These are phyloP conservation scores for Hyaloperonospora brassicae DNA, from an alignment of 352 stramenopile genomes.

Conservation along the genomic window DNA sequence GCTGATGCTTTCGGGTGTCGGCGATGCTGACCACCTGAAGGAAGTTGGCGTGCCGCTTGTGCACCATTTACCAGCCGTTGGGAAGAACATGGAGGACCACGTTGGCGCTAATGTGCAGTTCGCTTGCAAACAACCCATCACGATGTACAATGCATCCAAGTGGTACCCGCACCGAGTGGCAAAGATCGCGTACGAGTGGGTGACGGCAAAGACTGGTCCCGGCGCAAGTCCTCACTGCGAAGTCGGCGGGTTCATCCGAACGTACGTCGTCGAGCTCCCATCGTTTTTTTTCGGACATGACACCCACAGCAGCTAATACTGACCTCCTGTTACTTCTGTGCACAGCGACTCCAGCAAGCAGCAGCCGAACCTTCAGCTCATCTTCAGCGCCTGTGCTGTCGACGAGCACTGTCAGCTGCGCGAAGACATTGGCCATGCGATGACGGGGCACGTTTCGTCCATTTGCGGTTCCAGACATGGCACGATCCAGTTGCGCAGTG, in stretches of 20 bases:
- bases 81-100: conserved; percentile 81
- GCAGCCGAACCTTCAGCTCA: conserved; percentile 72
- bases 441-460: conserved; percentile 74
- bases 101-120: conserved; percentile 79
- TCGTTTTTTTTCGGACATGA: not conserved
- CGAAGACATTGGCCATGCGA: conserved; percentile 49
- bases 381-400: conserved; percentile 68
- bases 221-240: conserved; percentile 64
- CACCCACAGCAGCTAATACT: not conserved
- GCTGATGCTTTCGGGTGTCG: conserved; percentile 74
- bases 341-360: conserved; percentile 45
- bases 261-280: conserved; percentile 9
- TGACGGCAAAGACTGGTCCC: conserved; percentile 45
- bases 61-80: conserved; percentile 58
- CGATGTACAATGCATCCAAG: conserved; percentile 76
- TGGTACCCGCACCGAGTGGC: conserved; percentile 75
- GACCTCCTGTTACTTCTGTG: not conserved
- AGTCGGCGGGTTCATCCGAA: conserved; percentile 76
- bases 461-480: conserved; percentile 77
- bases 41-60: conserved; percentile 57
- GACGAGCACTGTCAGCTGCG: conserved; percentile 15
- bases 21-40: conserved; percentile 53
- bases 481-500: conserved; percentile 56
- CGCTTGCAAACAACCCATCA: conserved; percentile 71
- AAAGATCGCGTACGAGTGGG: conserved; percentile 62